phyloP scores from a whole-genome alignment of 108 stramenopile genomes.

The Conticribra guillardii region DNA sequence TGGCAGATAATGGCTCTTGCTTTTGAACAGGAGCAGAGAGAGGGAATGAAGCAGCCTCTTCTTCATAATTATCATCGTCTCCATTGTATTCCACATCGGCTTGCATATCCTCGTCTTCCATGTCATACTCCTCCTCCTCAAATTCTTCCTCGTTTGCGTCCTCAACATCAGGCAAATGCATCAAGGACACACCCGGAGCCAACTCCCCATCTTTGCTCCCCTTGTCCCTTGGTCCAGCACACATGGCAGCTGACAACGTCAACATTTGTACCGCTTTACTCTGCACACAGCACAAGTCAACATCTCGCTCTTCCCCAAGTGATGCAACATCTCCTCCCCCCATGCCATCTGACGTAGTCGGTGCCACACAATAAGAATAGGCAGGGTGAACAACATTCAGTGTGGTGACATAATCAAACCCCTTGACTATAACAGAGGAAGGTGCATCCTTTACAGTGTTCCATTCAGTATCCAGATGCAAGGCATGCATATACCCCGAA shows the following conservation, averaged over 20 bases:
- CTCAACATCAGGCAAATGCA: slow-evolving; percentile 30
- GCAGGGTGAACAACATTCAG: slow-evolving; percentile 68
- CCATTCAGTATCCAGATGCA: slow-evolving; percentile 66
- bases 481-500: slow-evolving; percentile 55
- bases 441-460: slow-evolving; percentile 11
- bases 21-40: no score
- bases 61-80: slow-evolving; percentile 21
- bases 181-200: slow-evolving; percentile 27
- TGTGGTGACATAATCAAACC: slow-evolving; percentile 79
- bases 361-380: slow-evolving; percentile 60
- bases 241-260: slow-evolving; percentile 67
- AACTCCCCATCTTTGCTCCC: slow-evolving; percentile 24
- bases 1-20: not conserved
- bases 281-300: slow-evolving; percentile 69
- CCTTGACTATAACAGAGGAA: slow-evolving; percentile 48
- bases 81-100: slow-evolving; percentile 22
- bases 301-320: slow-evolving; percentile 39
- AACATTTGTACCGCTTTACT: slow-evolving; percentile 70
- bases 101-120: slow-evolving; percentile 30
- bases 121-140: slow-evolving; percentile 30
- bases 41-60: not conserved
- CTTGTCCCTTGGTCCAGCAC: slow-evolving; percentile 39
- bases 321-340: no score
- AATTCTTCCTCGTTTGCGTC: slow-evolving; percentile 21
- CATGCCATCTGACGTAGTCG: no score